Conservation (phyloP, 768 basidiomycete species). For the Asterophora lycoperdoides region DNA sequence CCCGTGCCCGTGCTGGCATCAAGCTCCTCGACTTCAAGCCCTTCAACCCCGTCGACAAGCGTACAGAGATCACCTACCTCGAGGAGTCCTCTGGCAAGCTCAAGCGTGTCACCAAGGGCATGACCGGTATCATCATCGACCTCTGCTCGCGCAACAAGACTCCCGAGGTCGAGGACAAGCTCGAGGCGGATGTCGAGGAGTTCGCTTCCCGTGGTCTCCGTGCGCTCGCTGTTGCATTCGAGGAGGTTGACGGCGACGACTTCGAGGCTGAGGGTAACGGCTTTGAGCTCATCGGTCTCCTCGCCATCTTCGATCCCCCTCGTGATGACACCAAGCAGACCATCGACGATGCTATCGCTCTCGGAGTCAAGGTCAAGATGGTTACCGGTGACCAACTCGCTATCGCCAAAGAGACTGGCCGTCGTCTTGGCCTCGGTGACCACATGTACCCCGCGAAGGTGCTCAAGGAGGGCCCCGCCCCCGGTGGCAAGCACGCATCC, state of each 20-base stretch:
- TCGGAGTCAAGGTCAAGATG: slow-evolving; percentile 99
- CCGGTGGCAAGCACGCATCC: slow-evolving; percentile 74
- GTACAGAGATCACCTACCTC: slow-evolving; percentile 96
- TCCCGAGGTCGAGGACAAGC: slow-evolving; percentile 81
- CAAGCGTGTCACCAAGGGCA: slow-evolving; percentile 99
- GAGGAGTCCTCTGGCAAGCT: slow-evolving; percentile 93
- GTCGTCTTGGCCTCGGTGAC: slow-evolving; percentile 95
- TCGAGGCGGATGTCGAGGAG: slow-evolving; percentile 95
- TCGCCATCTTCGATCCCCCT: slow-evolving; percentile 97
- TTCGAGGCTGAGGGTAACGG: slow-evolving; percentile 88
- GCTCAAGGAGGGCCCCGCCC: slow-evolving; percentile 93
- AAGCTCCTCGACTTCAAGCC: slow-evolving; percentile 98
- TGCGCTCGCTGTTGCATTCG: slow-evolving; percentile 93
- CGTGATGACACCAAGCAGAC: slow-evolving; percentile 99
- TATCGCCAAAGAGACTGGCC: slow-evolving; percentile 98
- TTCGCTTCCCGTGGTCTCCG: slow-evolving; percentile 95
- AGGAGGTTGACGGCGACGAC: slow-evolving; percentile 85
- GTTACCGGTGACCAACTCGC: slow-evolving; percentile 99
- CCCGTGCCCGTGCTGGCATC: slow-evolving; percentile 84
- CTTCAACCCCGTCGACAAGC: slow-evolving; percentile 99
- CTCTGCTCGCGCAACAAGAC: slow-evolving; percentile 98
- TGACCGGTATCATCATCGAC: slow-evolving; percentile 98
- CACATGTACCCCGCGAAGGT: slow-evolving; percentile 99
- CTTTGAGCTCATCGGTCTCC: slow-evolving; percentile 94
- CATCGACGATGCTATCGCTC: slow-evolving; percentile 92